A percentile compares a stretch with the other conserved stretches of the same genome.
Evolutionary conservation across 768 basidiomycete species (phyloP).

Genomic region (Lyophyllum decastes): DNA sequence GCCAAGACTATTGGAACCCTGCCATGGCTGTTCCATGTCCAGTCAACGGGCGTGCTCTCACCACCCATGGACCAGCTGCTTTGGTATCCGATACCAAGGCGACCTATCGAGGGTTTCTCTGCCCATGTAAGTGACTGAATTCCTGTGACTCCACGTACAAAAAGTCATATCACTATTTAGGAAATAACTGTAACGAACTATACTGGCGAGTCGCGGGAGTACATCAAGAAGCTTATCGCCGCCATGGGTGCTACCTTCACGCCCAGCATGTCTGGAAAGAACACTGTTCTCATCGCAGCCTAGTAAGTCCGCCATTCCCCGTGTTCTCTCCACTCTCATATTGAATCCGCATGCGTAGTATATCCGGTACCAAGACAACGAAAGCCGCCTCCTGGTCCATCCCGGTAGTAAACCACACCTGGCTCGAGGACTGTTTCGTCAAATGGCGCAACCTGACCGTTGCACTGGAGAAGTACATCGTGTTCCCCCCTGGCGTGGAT

Average conservation of each 20-base stretch:
- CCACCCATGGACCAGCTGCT: slow-evolving; percentile 74
- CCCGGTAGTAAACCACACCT: slow-evolving; percentile 85
- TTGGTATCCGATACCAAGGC: slow-evolving; percentile 80
- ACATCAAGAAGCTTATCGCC: slow-evolving; percentile 80
- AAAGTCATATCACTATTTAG: slow-evolving; percentile 33
- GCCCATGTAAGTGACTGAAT: slow-evolving; percentile 49
- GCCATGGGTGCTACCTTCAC: slow-evolving; percentile 81
- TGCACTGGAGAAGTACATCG: slow-evolving; percentile 65
- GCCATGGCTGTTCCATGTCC: slow-evolving; percentile 81
- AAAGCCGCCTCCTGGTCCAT: slow-evolving; percentile 83
- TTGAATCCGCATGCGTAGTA: slow-evolving; percentile 23
- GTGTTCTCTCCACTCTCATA: neutral
- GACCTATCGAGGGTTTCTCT: slow-evolving; percentile 57
- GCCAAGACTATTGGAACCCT: slow-evolving; percentile 75
- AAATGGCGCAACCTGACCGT: slow-evolving; percentile 74
- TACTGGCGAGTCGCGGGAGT: slow-evolving; percentile 83
- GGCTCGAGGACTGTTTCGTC: slow-evolving; percentile 89
- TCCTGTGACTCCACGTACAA: neutral
- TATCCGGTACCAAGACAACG: slow-evolving; percentile 59
- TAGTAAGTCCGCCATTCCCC: slow-evolving; percentile 51
- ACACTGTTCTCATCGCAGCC: slow-evolving; percentile 83
- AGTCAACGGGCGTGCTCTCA: slow-evolving; percentile 59
- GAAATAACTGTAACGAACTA: slow-evolving; percentile 88
- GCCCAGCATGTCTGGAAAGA: slow-evolving; percentile 74
- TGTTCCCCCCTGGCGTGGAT: slow-evolving; percentile 69